Evolutionary conservation across 306 rosid genomes (phyloP), one percentile per base, ranked within the genome.

Genomic region (Pyrus communis): DNA sequence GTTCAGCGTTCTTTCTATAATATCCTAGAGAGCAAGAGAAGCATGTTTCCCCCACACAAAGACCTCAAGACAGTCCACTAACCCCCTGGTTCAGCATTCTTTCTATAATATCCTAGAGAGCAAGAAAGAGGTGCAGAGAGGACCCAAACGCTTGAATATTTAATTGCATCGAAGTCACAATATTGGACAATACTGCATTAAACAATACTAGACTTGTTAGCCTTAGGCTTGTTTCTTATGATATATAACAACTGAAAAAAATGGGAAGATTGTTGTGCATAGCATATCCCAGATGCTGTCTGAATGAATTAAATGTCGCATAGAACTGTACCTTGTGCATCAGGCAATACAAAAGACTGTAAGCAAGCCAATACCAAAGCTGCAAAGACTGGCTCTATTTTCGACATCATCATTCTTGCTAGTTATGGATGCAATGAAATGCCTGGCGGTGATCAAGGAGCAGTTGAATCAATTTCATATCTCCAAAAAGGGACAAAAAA

Each of bases 241-340:
- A 58, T 73, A 11, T 11, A 25, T 30, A 58, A 23, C 38, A 28
- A 72, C 15, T 33, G 49, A 72, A 72, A 40, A 40, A 40, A 9
- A 58, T 1, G 5, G 15, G 55, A 73, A 58, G 11, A 73, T 33
- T 23, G 31, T 73, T 15, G 57, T 38, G 77, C 67, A 57, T 27
- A 73, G 66, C 23, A 57, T 35, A 40, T 19, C 40, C 67, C 76
- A 23, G 43, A 62, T 22, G 30, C 46, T 51, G 65, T 71, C 78
- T 4, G 4, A 76, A 80, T 33, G 7, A 65, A 57, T 65, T 42
- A 35, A 71, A 35, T 31, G 31, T 30, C 65, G 54, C 51, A 42
- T 1, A 42, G 58, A 58, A 57, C 12, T 43, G 54, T 89, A 95
- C 99, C 99, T 92, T 95, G 97, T 25, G 60, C 6, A 87, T 95